Base-by-base conservation (phyloP, 257 asterid species). In the Nicotiana benthamiana region DNA sequence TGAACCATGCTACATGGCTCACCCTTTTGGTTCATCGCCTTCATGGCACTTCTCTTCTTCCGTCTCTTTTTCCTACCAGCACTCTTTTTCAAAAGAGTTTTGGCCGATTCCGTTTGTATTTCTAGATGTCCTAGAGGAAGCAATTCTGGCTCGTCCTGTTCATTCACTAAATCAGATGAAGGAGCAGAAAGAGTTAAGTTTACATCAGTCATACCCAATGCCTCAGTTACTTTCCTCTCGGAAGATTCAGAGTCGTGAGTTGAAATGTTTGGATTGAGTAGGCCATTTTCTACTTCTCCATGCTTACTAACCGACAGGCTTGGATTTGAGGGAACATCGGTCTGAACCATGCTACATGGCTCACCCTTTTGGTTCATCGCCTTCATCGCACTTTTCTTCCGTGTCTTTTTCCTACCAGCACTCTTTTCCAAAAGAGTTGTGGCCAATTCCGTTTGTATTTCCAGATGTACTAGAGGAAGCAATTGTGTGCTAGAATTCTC, bases 221-320 rank as follows among this genome's bases (percentile, higher is more conserved):
- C 13, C 40, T 11, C 56, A 64, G 80, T 40, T 60, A 67, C 90
- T 63, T 83, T 78, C 64, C 65, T 76, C 36, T n/a, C 52, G 64
- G 82, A 77, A 75, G 59, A 46, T 80, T 76, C 82, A 61, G 83
- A 80, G 34, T 76, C 86, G 75, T 82, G 83, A 61, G 82, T 61
- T 77, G 64, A 62, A 79, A 56, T 27, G 48, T 65, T 80, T 28
- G 51, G 80, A 56, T 60, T 80, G 27, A 43, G 67, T 62, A 48
- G 20, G 79, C 30, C 74, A 17, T 43, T 75, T 7, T 63, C 83
- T 20, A 64, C 30, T 81, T 48, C 54, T 54, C 79, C 84, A n/a
- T 34, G 79, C 54, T 80, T 75, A 54, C 83, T 82, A 75, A 88
- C 86, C 2, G 67, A 76, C 83, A 84, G 54, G 70, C 78, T 82